These are phyloP conservation scores for Caryopteris hybrid DNA, from an alignment of 305 asterid genomes.

Conservation along the genomic window DNA sequence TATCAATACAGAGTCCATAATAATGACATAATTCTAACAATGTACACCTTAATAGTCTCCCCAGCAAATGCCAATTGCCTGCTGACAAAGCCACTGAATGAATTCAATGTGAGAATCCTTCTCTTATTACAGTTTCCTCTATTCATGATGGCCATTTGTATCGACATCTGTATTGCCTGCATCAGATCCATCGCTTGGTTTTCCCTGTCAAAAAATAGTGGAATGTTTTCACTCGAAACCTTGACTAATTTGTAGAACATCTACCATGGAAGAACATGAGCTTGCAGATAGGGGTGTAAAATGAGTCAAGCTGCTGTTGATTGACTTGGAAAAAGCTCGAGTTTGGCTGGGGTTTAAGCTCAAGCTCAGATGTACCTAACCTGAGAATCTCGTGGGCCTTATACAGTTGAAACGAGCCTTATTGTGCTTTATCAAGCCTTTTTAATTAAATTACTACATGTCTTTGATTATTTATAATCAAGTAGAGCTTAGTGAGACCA, in stretches of 20 bases:
- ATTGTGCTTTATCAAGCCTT: background rate
- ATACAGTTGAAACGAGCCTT: no score
- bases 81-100: background rate
- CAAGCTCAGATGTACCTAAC: background rate
- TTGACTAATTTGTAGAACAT: background rate
- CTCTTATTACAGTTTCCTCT: background rate
- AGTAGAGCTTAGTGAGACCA: no score
- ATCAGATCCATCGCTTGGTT: conserved; percentile 32
- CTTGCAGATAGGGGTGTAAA: background rate
- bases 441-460: background rate
- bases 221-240: background rate
- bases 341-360: background rate
- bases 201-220: conserved; percentile 41
- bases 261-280: background rate
- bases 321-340: background rate
- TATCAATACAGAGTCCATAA: background rate
- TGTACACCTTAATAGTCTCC: background rate
- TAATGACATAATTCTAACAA: background rate
- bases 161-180: conserved; percentile 20
- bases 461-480: background rate
- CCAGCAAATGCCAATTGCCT: background rate
- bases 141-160: conserved; percentile 22
- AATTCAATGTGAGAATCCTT: background rate
- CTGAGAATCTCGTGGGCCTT: background rate
- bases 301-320: background rate